These are phyloP conservation scores for Lathyrus aphaca DNA, from an alignment of 306 rosid species.

Conservation along the genomic window DNA sequence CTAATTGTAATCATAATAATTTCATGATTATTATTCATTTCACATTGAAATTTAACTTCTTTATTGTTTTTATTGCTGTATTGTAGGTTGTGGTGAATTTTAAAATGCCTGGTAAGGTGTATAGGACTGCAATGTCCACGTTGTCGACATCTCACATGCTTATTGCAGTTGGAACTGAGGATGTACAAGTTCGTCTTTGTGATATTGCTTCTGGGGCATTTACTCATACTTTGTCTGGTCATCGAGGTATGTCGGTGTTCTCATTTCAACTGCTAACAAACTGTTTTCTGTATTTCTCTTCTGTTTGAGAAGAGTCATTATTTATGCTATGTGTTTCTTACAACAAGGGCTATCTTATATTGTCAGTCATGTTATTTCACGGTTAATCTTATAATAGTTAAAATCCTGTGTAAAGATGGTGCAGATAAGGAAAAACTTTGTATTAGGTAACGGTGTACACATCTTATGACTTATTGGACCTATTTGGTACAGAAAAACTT, in stretches of 20 bases:
- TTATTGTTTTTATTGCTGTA: constrained; percentile 30
- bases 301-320: constrained; percentile 5
- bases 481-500: too few relatives aligned
- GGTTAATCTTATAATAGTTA: not conserved
- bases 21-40: not conserved
- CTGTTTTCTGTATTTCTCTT: not conserved
- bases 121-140: constrained; percentile 84
- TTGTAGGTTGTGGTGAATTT: constrained; percentile 75
- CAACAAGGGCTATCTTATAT: constrained; percentile 10
- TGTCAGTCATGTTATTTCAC: constrained; percentile 9
- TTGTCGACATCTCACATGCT: constrained; percentile 90
- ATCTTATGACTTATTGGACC: too few relatives aligned
- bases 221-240: constrained; percentile 92
- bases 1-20: not conserved
- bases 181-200: constrained; percentile 97
- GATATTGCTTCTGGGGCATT: constrained; percentile 93
- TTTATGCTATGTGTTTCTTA: not conserved
- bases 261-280: not conserved
- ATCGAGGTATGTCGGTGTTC: constrained; percentile 64
- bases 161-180: constrained; percentile 91
- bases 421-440: not conserved
- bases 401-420: not conserved
- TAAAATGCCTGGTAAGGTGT: constrained; percentile 91
- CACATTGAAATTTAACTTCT: not conserved
- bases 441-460: too few relatives aligned